Percentiles rank a stretch among this genome's conserved stretches.
Evolutionary conservation across 352 stramenopile species (phyloP).

Genomic region (Pythium vanterpoolii): DNA sequence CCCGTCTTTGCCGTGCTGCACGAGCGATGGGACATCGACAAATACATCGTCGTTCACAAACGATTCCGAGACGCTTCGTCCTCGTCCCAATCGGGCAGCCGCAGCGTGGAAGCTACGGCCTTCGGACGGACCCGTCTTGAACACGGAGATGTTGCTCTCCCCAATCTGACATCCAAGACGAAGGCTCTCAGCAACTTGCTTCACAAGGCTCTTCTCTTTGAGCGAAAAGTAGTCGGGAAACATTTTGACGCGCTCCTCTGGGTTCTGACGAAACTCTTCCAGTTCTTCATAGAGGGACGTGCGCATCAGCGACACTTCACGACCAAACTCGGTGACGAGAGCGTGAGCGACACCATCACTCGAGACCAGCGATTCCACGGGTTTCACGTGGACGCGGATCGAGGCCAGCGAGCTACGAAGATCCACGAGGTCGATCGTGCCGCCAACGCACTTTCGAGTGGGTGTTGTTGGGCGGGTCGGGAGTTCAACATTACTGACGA

Average conservation of each 20-base stretch:
- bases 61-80: constrained; percentile 14
- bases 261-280: constrained; percentile 44
- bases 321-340: constrained; percentile 15
- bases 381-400: constrained; percentile 22
- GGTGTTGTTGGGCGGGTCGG: background rate
- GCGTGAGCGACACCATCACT: constrained; percentile 9
- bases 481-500: background rate
- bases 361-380: constrained; percentile 11
- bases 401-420: constrained; percentile 18
- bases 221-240: constrained; percentile 66
- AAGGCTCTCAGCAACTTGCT: constrained; percentile 47
- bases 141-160: constrained; percentile 56
- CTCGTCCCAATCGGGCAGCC: constrained; percentile 8
- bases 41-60: constrained; percentile 50
- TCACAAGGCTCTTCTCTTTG: constrained; percentile 53
- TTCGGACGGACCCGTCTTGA: constrained; percentile 40
- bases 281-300: constrained; percentile 59
- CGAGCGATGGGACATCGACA: constrained; percentile 63
- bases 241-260: constrained; percentile 48
- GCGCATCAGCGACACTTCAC: constrained; percentile 15
- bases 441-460: constrained; percentile 1
- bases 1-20: constrained; percentile 69
- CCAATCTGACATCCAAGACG: constrained; percentile 60
- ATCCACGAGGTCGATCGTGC: constrained; percentile 19
- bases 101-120: constrained; percentile 7